Evolutionary conservation across 768 basidiomycete species (phyloP).

Genomic region (Paxillus ammoniavirescens): DNA sequence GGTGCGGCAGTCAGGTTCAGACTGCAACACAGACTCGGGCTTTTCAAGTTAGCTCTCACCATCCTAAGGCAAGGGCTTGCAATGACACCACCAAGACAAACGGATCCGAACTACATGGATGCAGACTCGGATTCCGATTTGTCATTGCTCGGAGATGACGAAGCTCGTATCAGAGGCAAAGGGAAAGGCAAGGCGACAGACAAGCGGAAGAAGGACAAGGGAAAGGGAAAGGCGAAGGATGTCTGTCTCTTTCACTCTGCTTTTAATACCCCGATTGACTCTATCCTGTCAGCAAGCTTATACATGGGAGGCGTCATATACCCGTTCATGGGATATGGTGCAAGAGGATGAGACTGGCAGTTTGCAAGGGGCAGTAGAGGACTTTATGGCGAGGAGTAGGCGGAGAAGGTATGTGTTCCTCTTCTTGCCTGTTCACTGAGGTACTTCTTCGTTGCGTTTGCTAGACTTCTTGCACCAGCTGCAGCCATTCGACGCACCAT

Average conservation of each 20-base stretch:
- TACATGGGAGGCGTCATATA: constrained; percentile 95
- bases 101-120: constrained; percentile 43
- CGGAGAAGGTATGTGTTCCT: constrained; percentile 63
- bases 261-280: constrained; percentile 1
- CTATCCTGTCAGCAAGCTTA: constrained; percentile 62
- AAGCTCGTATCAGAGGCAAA: constrained; percentile 51
- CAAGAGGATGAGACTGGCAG: constrained; percentile 95
- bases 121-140: constrained; percentile 74
- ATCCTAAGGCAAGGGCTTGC: neutral
- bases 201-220: constrained; percentile 55
- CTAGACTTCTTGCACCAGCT: constrained; percentile 76
- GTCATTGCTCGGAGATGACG: constrained; percentile 53
- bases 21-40: neutral
- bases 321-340: constrained; percentile 94
- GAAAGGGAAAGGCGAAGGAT: constrained; percentile 36
- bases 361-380: constrained; percentile 85
- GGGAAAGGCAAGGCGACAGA: constrained; percentile 53
- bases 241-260: constrained; percentile 12
- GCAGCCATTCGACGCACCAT: constrained; percentile 91
- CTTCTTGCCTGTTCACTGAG: neutral
- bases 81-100: constrained; percentile 27
- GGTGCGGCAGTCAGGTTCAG: too few species aligned
- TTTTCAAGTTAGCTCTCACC: neutral
- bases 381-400: constrained; percentile 81
- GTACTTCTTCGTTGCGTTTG: constrained; percentile 5